These are phyloP conservation scores for Rhytidiadelphus loreus DNA, from an alignment of 225 moss, liverwort and hornwort species.

Conservation along the genomic window DNA sequence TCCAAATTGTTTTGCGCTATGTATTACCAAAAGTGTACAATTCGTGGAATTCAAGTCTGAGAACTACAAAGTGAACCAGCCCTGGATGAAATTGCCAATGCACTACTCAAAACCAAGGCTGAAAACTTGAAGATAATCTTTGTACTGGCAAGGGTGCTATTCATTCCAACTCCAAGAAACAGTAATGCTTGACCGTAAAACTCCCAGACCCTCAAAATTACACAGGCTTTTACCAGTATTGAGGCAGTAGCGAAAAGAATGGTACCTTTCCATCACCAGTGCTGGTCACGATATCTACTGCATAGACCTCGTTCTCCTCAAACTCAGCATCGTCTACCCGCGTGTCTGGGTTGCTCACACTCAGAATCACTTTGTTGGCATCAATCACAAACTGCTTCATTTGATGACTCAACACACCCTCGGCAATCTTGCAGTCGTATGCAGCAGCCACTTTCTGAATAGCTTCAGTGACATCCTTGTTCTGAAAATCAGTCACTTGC, in stretches of 20 bases:
- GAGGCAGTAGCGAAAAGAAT: not conserved
- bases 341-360: constrained; percentile 80
- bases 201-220: not conserved
- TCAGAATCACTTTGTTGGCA: constrained; percentile 95
- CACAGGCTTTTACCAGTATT: not conserved
- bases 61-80: not conserved
- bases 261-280: constrained; percentile 88
- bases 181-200: not conserved
- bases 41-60: not conserved
- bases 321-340: constrained; percentile 97
- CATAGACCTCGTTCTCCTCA: constrained; percentile 98
- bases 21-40: not conserved
- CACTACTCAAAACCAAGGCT: not conserved
- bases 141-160: not conserved
- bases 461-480: constrained; percentile 98
- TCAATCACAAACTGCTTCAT: constrained; percentile 99
- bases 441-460: constrained; percentile 95
- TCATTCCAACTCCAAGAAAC: not conserved
- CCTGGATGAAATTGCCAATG: not conserved
- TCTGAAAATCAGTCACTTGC: constrained; percentile 27
- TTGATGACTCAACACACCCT: constrained; percentile 97
- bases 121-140: not conserved
- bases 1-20: not conserved
- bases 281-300: constrained; percentile 89
- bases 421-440: constrained; percentile 94